Conservation (phyloP, 2,329 filamentous ascomycete species). For the Ophiostoma quercus region DNA sequence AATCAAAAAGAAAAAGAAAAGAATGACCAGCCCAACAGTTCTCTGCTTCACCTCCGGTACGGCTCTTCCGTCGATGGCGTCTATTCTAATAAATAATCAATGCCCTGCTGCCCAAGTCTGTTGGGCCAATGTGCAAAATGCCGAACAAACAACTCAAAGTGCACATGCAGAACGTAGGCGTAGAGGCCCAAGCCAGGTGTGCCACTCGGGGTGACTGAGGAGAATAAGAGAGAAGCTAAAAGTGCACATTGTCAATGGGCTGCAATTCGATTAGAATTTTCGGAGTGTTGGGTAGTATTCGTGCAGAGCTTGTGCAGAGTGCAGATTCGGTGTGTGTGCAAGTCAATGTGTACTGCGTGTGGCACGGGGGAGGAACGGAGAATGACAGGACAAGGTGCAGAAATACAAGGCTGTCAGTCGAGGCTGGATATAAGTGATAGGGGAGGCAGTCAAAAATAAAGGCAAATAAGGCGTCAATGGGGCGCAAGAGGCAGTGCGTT, state of each 20-base stretch:
- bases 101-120: not conserved
- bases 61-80: too few relatives aligned
- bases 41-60: not conserved
- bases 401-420: not conserved
- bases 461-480: not conserved
- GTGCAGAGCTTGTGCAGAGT: not conserved
- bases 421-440: not conserved
- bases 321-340: not conserved
- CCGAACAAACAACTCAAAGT: not conserved
- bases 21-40: slow-evolving; percentile 1
- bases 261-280: not conserved
- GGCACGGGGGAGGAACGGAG: not conserved
- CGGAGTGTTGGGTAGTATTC: not conserved
- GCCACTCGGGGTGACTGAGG: too few relatives aligned
- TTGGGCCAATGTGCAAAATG: not conserved
- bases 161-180: not conserved
- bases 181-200: not conserved
- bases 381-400: not conserved
- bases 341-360: not conserved
- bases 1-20: not conserved
- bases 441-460: not conserved
- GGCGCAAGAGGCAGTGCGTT: not conserved
- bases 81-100: too few relatives aligned
- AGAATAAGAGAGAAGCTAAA: not conserved
- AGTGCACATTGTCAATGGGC: not conserved